Base-by-base conservation (phyloP, 176 grass and related monocot species). In the Poa pratensis region DNA sequence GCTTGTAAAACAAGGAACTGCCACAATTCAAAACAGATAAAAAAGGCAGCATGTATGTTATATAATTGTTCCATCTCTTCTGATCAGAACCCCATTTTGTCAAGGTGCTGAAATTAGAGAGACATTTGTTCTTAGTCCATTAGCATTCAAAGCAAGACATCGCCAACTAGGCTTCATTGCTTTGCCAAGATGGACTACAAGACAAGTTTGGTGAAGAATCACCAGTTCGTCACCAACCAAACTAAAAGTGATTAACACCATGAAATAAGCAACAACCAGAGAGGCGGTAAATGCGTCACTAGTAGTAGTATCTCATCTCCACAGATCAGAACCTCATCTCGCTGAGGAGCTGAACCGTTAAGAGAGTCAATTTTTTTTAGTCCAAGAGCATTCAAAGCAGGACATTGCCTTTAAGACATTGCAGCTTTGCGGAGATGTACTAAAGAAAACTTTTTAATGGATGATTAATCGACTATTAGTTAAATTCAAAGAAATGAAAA, bases 141-240 rank as follows among this genome's bases (percentile, higher is more conserved):
- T 83, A 79, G 80, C 88, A 92, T 92, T 92, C 91, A 92, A 89
- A 89, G 83, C 83, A 89, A 67, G 64, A 84, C 86, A 86, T 75
- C 40, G 74, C 79, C 37, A 0, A 23, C 3, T 19, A 79, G 50
- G 79, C 73, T 86, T 57, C 76, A 85, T 7, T 1, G 78, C 74
- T 86, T 75, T 83, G 83, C 83, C 86, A 92, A 88, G 86, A 91
- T 91, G 86, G 90, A 88, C 82, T 83, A 58, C 0, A 45, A 3
- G 18, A 49, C 1, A 24, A 9, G 2, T 52, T 42, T 20, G 30
- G 1, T 81, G 1, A 64, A 67, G 51, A 69, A 50, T 27, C 28
- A 2, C 28, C 28, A 30, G 28, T 30, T 30, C 0, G 35, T 45
- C 26, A 82, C 6, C 0, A 1, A 7, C 27, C 1, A 10, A 75